Evolutionary conservation across 2,329 filamentous ascomycete genomes (phyloP).

Genomic region (Verticillium alfalfae): DNA sequence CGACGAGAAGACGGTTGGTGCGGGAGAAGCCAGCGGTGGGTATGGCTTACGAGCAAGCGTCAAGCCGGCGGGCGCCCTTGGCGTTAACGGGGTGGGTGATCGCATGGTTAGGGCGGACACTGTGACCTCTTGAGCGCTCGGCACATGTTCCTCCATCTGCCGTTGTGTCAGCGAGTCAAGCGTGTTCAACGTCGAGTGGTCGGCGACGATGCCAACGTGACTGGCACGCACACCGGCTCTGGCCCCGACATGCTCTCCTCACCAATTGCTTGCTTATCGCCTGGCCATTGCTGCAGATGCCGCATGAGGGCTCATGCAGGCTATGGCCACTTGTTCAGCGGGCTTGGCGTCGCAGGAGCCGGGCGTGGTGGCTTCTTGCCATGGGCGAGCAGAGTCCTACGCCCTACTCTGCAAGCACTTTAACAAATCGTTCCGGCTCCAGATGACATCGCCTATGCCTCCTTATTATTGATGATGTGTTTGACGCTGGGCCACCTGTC

Average conservation of each 20-base stretch:
- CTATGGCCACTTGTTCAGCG: not conserved
- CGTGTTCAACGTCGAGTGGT: not conserved
- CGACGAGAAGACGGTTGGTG: not conserved
- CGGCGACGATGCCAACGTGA: not conserved
- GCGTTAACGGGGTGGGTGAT: not conserved
- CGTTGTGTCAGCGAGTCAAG: not conserved
- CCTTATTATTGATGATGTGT: too few species aligned
- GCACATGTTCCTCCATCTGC: not conserved
- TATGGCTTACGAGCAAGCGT: not conserved
- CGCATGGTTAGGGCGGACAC: not conserved
- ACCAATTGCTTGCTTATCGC: conserved; percentile 7
- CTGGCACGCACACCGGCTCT: not conserved
- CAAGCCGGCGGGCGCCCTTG: too few species aligned
- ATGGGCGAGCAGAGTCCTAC: not conserved
- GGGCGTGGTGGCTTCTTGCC: not conserved
- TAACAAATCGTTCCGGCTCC: too few species aligned
- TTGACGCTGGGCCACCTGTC: too few species aligned
- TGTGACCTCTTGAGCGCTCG: not conserved
- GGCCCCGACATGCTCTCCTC: not conserved
- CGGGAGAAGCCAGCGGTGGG: not conserved
- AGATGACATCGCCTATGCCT: too few species aligned
- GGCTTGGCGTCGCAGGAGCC: not conserved
- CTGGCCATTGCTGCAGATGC: conserved; percentile 6
- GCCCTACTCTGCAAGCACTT: too few species aligned
- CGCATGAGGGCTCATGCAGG: conserved; percentile 10